Evolutionary conservation across 768 basidiomycete species (phyloP), one percentile per base, ranked within the genome.

Genomic region (Lanmaoa rubissima): DNA sequence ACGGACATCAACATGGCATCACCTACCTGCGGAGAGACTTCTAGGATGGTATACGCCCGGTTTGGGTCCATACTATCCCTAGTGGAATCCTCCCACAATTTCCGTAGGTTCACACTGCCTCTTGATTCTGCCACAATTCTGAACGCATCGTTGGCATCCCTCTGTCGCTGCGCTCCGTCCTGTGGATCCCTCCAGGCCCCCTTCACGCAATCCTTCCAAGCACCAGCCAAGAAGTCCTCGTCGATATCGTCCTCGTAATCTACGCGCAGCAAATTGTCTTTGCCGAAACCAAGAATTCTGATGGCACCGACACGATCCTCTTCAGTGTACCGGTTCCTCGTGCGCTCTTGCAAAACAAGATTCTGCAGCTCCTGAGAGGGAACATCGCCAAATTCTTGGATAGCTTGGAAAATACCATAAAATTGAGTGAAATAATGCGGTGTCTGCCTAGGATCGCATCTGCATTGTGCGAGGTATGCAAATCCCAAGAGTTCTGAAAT

Each of bases 1-100:
- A 92, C 80, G 6, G 84, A 87, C 60, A 90, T 77, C 32, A 94
- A 68, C 82, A 90, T 88, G n/a, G 77, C 72, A 44, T 94, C 92
- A 42, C 90, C 88, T 11, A 85, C 80, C n/a, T 86, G 86, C 52
- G 75, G 73, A 8, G 87, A 84, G 28, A 88, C 78, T 61, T 88
- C 89, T 34, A 94, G 75, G 21, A 85, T 82, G 51, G 79, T 74
- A 68, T 89, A 92, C 38, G 92, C 92, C 60, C 79, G 78, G 49
- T 83, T 81, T 8, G 86, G 84, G 32, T 81, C 85, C 82, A 94
- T 88, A 48, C 68, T 69, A 69, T 73, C 70, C 64, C 78, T 79
- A 65, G 83, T 81, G 60, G 78, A 80, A 48, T 75, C 68, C 48
- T 83, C 79, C 81, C 83, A 86, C 35, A 77, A 60, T 50, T 76